These are phyloP conservation scores for Lachancea sp. DNA, from an alignment of 805 yeast genomes.

Conservation along the genomic window DNA sequence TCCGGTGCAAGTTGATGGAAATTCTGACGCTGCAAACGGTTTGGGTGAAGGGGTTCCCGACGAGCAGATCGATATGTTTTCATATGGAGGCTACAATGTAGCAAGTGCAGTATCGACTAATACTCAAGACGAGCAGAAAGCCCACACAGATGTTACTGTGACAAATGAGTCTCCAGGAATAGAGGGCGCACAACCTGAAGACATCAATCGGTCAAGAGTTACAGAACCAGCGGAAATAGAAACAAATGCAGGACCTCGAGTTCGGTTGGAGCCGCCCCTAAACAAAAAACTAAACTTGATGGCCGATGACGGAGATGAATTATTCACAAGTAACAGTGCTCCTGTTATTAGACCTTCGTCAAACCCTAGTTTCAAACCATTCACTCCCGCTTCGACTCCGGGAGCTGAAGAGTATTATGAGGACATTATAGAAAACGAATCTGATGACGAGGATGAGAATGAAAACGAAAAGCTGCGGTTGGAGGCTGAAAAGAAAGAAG, in stretches of 20 bases:
- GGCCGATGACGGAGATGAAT: conserved; percentile 8
- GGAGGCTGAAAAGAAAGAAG: conserved; percentile 13
- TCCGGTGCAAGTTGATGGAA: not conserved
- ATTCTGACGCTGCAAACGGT: not conserved
- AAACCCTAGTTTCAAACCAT: conserved; percentile 17
- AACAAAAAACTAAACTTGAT: not conserved
- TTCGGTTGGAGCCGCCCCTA: not conserved
- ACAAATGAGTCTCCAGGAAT: not conserved
- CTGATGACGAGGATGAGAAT: conserved; percentile 29
- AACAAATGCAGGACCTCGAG: not conserved
- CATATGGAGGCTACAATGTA: conserved; percentile 10
- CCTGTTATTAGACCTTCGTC: conserved; percentile 27
- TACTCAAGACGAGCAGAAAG: not conserved
- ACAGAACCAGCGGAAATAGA: too few relatives aligned
- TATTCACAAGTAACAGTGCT: conserved; percentile 17
- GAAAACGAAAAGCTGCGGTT: conserved; percentile 15
- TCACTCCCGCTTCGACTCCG: conserved; percentile 13
- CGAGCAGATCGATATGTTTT: conserved; percentile 7
- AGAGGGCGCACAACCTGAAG: too few relatives aligned
- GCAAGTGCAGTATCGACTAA: not conserved
- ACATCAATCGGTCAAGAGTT: too few relatives aligned
- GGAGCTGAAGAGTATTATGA: conserved; percentile 41
- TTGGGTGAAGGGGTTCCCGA: not conserved
- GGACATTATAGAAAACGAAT: conserved; percentile 40
- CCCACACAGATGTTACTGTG: too few relatives aligned